A percentile compares a stretch with the other conserved stretches of the same genome.
phyloP scores from a whole-genome alignment of 257 asterid genomes.

The Penstemon newberryi region DNA sequence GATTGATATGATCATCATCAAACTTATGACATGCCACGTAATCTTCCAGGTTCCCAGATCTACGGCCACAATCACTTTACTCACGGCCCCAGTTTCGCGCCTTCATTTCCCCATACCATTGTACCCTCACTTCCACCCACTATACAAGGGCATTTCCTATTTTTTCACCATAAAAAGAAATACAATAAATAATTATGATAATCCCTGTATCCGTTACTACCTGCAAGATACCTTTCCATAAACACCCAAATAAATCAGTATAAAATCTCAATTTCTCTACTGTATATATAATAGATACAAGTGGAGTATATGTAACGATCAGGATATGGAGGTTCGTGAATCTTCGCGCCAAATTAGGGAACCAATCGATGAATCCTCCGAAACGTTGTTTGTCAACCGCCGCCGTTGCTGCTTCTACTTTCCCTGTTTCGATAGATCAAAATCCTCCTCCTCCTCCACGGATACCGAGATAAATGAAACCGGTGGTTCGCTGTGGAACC shows the following conservation, averaged over 20 bases:
- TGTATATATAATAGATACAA: not conserved
- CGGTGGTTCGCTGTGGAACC: conserved; percentile 42
- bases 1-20: not conserved
- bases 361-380: conserved; percentile 37
- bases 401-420: conserved; percentile 60
- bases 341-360: conserved; percentile 40
- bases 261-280: not conserved
- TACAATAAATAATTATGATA: not conserved
- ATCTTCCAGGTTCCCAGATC: not conserved
- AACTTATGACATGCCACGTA: conserved; percentile 14
- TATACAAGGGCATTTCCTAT: not conserved
- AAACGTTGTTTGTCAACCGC: conserved; percentile 35
- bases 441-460: conserved; percentile 35
- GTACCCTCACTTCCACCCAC: not conserved
- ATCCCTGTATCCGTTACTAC: conserved; percentile 26
- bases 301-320: not conserved
- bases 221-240: conserved; percentile 11
- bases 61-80: not conserved
- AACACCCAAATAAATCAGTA: not conserved
- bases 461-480: conserved; percentile 12
- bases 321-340: conserved; percentile 44
- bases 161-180: too few relatives aligned
- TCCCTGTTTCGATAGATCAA: conserved; percentile 41
- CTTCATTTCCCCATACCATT: not conserved
- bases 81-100: not conserved